These are phyloP conservation scores for Pyrenochaeta sp. DNA, from an alignment of 2,329 filamentous ascomycete species.

Conservation along the genomic window DNA sequence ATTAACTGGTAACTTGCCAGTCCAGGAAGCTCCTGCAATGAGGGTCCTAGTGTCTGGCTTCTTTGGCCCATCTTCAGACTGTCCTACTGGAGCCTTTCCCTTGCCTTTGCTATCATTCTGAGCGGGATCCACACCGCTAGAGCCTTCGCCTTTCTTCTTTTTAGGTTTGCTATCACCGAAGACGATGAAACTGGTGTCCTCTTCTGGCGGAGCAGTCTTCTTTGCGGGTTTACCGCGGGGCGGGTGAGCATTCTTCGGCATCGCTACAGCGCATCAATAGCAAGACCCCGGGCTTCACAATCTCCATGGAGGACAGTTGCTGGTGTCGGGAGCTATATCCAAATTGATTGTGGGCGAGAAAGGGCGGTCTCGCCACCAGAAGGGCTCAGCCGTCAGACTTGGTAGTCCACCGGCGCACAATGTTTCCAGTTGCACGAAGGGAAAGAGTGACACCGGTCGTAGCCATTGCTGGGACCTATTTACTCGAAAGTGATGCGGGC, in stretches of 20 bases:
- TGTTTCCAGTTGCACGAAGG: no score
- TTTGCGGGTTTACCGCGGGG: conserved; percentile 52
- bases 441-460: background rate
- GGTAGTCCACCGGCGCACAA: background rate
- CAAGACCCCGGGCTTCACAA: background rate
- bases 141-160: conserved; percentile 49
- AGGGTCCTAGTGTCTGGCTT: conserved; percentile 74
- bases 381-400: conserved; percentile 23
- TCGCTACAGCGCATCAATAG: conserved; percentile 27
- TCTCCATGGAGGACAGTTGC: conserved; percentile 14
- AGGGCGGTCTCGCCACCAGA: conserved; percentile 24
- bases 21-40: conserved; percentile 96
- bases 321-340: conserved; percentile 3
- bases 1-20: conserved; percentile 93
- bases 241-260: conserved; percentile 61
- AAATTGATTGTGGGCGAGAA: conserved; percentile 18
- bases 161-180: conserved; percentile 57
- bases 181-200: conserved; percentile 60
- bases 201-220: conserved; percentile 54
- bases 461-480: conserved; percentile 10
- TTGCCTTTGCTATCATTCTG: conserved; percentile 42
- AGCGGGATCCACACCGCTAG: conserved; percentile 9
- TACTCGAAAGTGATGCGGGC: conserved; percentile 1
- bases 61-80: conserved; percentile 57
- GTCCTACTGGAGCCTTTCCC: conserved; percentile 37